Evolutionary conservation across 495 filamentous ascomycete species (phyloP), one percentile per base, ranked within the genome.

Genomic region (Penicillium cosmopolitanum): DNA sequence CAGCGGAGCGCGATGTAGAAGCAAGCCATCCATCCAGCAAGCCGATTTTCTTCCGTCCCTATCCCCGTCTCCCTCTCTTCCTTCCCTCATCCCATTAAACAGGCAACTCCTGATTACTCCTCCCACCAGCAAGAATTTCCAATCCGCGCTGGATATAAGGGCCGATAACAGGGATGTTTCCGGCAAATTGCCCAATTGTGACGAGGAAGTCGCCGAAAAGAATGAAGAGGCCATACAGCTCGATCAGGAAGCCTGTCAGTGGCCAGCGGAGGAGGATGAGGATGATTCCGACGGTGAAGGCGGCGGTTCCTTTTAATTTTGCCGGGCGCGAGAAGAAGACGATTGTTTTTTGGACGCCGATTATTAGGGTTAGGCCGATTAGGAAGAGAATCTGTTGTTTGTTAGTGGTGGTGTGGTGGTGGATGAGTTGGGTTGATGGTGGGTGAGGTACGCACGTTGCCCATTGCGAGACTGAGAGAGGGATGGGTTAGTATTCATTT

Each of bases 161-260:
- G 21, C 93, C 93, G 10, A 97, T 78, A 12, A 97, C 85, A 0
- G 95, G 95, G 15, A 96, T 75, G 67, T 90, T 92, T 36, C 87
- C 85, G 23, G 89, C 89, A 70, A 98, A 96, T 55, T 90, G 85
- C 0, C 87, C 89, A 58, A 97, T 92, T 13, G 94, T 97, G n/a
- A 91, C 86, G 40, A 97, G 82, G 74, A 97, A 97, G 71, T 98
- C 95, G 19, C 94, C 93, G 78, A 98, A 98, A 47, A 98, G 80
- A 28, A 96, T 85, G 64, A 96, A 83, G 36, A 98, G 90, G 28
- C 95, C 95, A 74, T 97, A 98, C 8, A 93, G 75, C 77, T 98
- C 95, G 59, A 97, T 85, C 40, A 88, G 57, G 75, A 98, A 98
- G 34, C 95, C 95, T 53, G 92, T 84, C 18, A 98, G 73, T 1